A percentile compares a stretch with the other conserved stretches of the same genome.
phyloP scores from a whole-genome alignment of 2,329 filamentous ascomycete species.

The Paramyrothecium sp. region DNA sequence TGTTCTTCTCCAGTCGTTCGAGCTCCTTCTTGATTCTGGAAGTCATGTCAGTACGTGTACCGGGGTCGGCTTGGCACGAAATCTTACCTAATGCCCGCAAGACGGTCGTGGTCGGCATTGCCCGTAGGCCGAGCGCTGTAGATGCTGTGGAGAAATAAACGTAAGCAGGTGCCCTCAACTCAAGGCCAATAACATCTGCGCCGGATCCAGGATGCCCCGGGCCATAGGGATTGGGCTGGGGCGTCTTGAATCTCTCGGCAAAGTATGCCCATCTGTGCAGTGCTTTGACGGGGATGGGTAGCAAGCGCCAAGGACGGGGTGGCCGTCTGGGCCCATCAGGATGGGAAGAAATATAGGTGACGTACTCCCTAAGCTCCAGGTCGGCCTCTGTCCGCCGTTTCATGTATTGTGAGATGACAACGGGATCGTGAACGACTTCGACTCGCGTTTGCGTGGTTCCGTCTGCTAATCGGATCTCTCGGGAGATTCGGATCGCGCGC shows the following conservation, averaged over 20 bases:
- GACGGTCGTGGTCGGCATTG: conserved; percentile 50
- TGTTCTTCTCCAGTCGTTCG: conserved; percentile 83
- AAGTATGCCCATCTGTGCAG: conserved; percentile 17
- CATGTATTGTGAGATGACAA: conserved; percentile 86
- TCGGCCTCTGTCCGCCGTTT: conserved; percentile 72
- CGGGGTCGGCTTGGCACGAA: background rate
- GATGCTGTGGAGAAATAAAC: conserved; percentile 40
- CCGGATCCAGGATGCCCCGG: conserved; percentile 25
- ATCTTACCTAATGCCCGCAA: conserved; percentile 38
- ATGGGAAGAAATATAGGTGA: conserved; percentile 18
- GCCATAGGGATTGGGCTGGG: conserved; percentile 13
- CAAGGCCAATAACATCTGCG: conserved; percentile 29
- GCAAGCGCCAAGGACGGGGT: conserved; percentile 10
- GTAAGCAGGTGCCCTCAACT: conserved; percentile 36
- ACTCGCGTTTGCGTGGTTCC: conserved; percentile 60
- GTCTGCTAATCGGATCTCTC: conserved; percentile 48
- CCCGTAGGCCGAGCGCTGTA: conserved; percentile 48
- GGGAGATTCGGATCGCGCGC: conserved; percentile 71
- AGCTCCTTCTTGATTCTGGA: conserved; percentile 60
- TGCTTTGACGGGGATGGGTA: conserved; percentile 13
- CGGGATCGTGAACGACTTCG: conserved; percentile 72
- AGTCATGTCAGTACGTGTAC: conserved; percentile 1
- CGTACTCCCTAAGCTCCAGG: conserved; percentile 71
- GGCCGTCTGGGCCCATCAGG: conserved; percentile 5
- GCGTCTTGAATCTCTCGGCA: conserved; percentile 8